These are phyloP conservation scores for Penicillium sp. DNA, from an alignment of 2,329 filamentous ascomycete genomes.

Conservation along the genomic window DNA sequence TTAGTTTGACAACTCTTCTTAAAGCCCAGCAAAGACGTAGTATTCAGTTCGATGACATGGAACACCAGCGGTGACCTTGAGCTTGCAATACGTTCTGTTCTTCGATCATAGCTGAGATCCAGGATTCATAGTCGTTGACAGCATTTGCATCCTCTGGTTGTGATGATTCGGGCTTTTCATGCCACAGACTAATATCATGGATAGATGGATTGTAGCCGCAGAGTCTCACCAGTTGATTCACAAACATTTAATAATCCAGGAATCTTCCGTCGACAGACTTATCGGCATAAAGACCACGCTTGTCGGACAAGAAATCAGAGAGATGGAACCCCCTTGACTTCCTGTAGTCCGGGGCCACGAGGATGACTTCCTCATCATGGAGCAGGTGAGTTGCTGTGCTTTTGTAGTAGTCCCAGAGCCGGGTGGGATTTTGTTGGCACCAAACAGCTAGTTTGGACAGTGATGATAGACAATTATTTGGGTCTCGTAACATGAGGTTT, in stretches of 20 bases:
- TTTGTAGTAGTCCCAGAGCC: neutral
- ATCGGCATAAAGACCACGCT: neutral
- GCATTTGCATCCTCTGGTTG: neutral
- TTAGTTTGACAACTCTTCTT: neutral
- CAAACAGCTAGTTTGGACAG: neutral
- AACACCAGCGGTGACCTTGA: neutral
- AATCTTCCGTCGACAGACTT: neutral
- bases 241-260: neutral
- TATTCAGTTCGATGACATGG: neutral
- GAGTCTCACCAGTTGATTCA: neutral
- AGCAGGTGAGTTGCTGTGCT: neutral
- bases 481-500: neutral
- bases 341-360: neutral
- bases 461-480: neutral
- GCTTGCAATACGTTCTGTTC: constrained; percentile 1
- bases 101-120: constrained; percentile 8
- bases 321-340: neutral
- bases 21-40: neutral
- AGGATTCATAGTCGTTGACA: neutral
- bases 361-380: neutral
- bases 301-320: neutral
- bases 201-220: neutral
- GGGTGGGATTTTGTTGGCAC: neutral
- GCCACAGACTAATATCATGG: neutral
- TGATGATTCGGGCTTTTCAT: neutral